These are phyloP conservation scores for Phalaenopsis hybrid DNA, from an alignment of 116 monocot genomes.

Conservation along the genomic window DNA sequence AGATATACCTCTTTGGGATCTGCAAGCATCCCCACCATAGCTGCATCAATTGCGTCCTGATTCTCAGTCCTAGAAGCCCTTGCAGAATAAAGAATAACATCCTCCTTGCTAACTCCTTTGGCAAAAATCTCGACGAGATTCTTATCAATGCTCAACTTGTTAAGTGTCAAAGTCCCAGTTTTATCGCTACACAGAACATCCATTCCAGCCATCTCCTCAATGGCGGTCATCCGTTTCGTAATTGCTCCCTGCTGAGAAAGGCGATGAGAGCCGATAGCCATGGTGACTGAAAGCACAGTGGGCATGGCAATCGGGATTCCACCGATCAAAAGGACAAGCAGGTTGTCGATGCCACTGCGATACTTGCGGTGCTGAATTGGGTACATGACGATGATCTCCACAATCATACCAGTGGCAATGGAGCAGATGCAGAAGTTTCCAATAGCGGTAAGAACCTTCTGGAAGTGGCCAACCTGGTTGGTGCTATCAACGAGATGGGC, in stretches of 20 bases:
- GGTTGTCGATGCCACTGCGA: slow-evolving; percentile 60
- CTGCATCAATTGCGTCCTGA: slow-evolving; percentile 74
- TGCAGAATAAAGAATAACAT: slow-evolving; percentile 51
- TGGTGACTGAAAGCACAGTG: slow-evolving; percentile 62
- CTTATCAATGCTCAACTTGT: slow-evolving; percentile 65
- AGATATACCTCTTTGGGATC: slow-evolving; percentile 62
- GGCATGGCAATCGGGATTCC: slow-evolving; percentile 85
- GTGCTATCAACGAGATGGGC: slow-evolving; percentile 75
- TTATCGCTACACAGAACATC: slow-evolving; percentile 78
- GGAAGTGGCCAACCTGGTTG: slow-evolving; percentile 73
- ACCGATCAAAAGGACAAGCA: slow-evolving; percentile 70
- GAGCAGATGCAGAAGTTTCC: slow-evolving; percentile 80
- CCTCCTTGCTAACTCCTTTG: slow-evolving; percentile 45
- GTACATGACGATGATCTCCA: slow-evolving; percentile 72
- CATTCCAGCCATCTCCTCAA: slow-evolving; percentile 84
- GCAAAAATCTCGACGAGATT: slow-evolving; percentile 56
- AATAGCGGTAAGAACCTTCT: slow-evolving; percentile 64
- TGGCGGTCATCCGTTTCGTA: slow-evolving; percentile 76
- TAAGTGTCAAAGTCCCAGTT: slow-evolving; percentile 65
- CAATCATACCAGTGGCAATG: slow-evolving; percentile 46
- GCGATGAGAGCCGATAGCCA: slow-evolving; percentile 74
- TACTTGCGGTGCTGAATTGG: slow-evolving; percentile 58
- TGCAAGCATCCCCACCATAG: slow-evolving; percentile 73
- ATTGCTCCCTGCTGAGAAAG: slow-evolving; percentile 68
- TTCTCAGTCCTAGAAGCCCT: slow-evolving; percentile 67